Evolutionary conservation across 345 rosid species (phyloP).

Genomic region (Dipteronia dyeriana): DNA sequence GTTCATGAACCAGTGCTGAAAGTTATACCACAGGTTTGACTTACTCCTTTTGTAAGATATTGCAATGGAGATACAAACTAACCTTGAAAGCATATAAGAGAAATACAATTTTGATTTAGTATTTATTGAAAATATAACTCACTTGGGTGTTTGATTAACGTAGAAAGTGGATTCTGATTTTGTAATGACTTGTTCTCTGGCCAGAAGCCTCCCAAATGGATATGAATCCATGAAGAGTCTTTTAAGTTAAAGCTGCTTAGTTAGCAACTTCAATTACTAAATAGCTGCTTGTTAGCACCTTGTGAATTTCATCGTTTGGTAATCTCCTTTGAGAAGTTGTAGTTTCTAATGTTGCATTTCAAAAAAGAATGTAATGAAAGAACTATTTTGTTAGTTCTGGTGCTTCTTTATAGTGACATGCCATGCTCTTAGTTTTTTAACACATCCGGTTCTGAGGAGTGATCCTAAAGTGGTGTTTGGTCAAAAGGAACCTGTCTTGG

Average conservation of each 20-base stretch:
- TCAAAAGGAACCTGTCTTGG: background rate
- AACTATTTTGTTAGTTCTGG: background rate
- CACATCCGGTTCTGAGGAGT: background rate
- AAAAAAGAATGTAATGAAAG: background rate
- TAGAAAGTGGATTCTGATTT: background rate
- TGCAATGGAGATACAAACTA: background rate
- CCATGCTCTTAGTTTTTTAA: background rate
- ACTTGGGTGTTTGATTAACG: background rate
- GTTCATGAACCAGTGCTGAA: constrained; percentile 60
- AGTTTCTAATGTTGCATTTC: background rate
- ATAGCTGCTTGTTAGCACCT: background rate
- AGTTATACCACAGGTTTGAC: constrained; percentile 83
- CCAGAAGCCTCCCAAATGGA: background rate
- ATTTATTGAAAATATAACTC: background rate
- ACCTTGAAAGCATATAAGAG: background rate
- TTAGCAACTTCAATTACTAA: background rate
- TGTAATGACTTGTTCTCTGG: background rate
- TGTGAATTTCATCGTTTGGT: background rate
- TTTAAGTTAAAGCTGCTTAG: background rate
- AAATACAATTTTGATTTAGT: background rate
- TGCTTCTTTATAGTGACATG: background rate
- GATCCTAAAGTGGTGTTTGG: background rate
- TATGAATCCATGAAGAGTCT: background rate
- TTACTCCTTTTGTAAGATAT: constrained; percentile 6
- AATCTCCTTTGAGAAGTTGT: constrained; percentile 1